Conservation (phyloP, 2,329 filamentous ascomycete genomes). For the Zasmidium angulare region DNA sequence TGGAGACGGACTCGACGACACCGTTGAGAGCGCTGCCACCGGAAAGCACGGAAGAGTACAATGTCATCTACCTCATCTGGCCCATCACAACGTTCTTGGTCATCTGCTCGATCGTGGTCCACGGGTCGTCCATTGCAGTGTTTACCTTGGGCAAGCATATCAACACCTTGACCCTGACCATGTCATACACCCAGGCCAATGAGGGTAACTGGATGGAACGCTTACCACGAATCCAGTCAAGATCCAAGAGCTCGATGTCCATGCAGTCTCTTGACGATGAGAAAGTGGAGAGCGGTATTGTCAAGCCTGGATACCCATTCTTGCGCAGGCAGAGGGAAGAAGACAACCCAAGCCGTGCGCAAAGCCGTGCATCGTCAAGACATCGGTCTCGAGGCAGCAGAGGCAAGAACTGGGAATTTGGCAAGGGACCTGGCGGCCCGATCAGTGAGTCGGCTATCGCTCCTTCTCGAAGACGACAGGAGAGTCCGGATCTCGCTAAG, state of each 20-base stretch:
- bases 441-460: constrained; percentile 87
- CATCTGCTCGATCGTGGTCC: constrained; percentile 88
- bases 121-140: constrained; percentile 96
- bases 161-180: constrained; percentile 90
- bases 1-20: constrained; percentile 72
- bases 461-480: constrained; percentile 53
- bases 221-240: constrained; percentile 77
- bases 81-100: constrained; percentile 93
- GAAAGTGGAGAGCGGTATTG: constrained; percentile 49
- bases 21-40: constrained; percentile 64
- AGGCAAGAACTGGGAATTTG: constrained; percentile 66
- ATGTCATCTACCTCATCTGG: constrained; percentile 85
- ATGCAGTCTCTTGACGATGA: constrained; percentile 60
- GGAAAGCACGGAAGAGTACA: constrained; percentile 59
- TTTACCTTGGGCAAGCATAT: constrained; percentile 98
- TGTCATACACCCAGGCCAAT: constrained; percentile 90
- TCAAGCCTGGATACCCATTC: constrained; percentile 52
- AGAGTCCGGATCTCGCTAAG: constrained; percentile 36
- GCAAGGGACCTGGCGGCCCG: constrained; percentile 76
- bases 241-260: constrained; percentile 78
- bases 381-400: constrained; percentile 59
- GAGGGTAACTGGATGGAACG: constrained; percentile 95
- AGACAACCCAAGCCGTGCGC: constrained; percentile 62
- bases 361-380: constrained; percentile 65
- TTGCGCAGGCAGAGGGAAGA: constrained; percentile 76